phyloP scores from a whole-genome alignment of 257 asterid genomes.

The Phtheirospermum japonicum region DNA sequence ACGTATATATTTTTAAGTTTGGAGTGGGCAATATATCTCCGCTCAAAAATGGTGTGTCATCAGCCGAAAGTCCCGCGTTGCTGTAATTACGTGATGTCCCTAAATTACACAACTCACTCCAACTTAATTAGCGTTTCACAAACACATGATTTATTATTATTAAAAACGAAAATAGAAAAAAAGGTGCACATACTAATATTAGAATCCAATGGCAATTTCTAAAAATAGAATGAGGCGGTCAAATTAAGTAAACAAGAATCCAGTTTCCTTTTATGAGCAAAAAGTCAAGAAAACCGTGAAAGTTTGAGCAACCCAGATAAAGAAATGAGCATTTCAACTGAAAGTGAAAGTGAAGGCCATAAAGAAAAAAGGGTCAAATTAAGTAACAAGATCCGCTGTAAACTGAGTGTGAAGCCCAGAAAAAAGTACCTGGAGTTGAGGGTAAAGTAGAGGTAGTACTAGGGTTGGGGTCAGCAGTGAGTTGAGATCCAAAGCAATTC shows the following conservation, averaged over 20 bases:
- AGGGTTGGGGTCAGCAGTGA: slow-evolving; percentile 42
- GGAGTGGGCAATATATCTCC: slow-evolving; percentile 47
- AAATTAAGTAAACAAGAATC: not conserved
- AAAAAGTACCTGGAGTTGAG: slow-evolving; percentile 57
- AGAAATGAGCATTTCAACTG: slow-evolving; percentile 1
- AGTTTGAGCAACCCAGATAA: slow-evolving; percentile 27
- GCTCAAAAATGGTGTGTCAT: slow-evolving; percentile 21
- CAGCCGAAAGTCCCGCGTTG: slow-evolving; percentile 42
- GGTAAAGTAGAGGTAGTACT: slow-evolving; percentile 51
- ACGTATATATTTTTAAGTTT: slow-evolving; percentile 38
- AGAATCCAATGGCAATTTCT: too few species aligned
- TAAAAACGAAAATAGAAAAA: too few species aligned
- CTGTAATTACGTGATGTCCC: slow-evolving; percentile 54
- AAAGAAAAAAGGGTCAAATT: not conserved
- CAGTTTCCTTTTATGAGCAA: not conserved
- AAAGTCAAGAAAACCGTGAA: slow-evolving; percentile 26
- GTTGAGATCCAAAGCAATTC: slow-evolving; percentile 71
- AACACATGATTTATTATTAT: not conserved
- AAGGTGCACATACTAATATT: too few species aligned
- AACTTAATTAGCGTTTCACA: slow-evolving; percentile 16
- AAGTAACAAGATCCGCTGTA: not conserved
- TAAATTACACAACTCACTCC: slow-evolving; percentile 21
- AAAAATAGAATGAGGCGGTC: not conserved
- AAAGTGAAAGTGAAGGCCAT: too few species aligned
- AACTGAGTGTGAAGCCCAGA: slow-evolving; percentile 4